Evolutionary conservation across 2,329 filamentous ascomycete species (phyloP), one percentile per base, ranked within the genome.

Genomic region (Cercospora citrullina): DNA sequence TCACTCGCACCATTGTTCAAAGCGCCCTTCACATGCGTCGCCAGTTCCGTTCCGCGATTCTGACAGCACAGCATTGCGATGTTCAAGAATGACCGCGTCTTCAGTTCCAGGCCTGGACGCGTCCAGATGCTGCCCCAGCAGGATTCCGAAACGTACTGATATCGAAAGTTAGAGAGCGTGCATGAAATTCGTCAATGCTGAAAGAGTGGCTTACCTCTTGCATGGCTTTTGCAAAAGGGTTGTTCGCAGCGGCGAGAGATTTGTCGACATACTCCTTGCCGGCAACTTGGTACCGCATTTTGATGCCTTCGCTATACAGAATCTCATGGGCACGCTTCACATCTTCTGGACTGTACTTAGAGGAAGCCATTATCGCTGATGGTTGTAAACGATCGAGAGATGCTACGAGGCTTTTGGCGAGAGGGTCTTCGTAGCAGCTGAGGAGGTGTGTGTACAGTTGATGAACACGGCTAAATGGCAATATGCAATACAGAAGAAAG

Each of bases 111-210:
- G 0, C 88, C 88, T 0, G 87, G 87, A 7, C 88, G 84, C 3
- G 85, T 85, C 88, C 88, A 91, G 28, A 85, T 84, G 67, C 84
- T 84, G 14, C 87, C 88, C 88, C 88, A 90, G 79, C 85, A 87
- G 75, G 83, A 86, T 78, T 90, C 87, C 0, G 87, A 89, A 1
- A 89, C 84, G 42, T 76, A 78, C 77, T 78, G 6, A n/a, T 16
- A 8, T 0, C 36, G n/a, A 42, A 16, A 2, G 9, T 42, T n/a
- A 42, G 36, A 16, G n/a, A 39, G 36, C 2, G 3, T n/a, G 36
- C 14, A 64, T 30, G 33, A 26, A 45, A 7, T 26, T 14, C 14
- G 5, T 1, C 1, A 7, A 7, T 39, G 12, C 33, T 5, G 12
- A 39, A 45, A 16, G 1, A 10, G 14, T 14, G n/a, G 64, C 69